Evolutionary conservation across 2,329 filamentous ascomycete species (phyloP).

Genomic region (Shiraia sp.): DNA sequence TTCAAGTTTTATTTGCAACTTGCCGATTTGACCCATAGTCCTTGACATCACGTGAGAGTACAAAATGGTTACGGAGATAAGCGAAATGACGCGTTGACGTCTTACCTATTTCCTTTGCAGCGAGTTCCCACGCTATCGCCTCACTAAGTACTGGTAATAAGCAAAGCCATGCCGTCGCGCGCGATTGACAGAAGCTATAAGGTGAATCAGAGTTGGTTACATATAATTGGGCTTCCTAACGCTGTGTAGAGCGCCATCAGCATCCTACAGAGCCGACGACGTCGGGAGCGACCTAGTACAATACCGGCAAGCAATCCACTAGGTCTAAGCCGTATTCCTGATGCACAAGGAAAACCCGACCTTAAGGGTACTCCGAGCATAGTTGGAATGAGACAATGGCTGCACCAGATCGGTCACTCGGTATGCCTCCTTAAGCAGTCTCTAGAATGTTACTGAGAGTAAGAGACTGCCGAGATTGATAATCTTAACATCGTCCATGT

Average conservation of each 20-base stretch:
- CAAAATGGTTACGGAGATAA: no score
- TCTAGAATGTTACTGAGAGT: constrained; percentile 4
- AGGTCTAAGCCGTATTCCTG: background rate
- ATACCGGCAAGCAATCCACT: background rate
- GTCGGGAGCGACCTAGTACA: constrained; percentile 3
- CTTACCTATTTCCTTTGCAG: no score
- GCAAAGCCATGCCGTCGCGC: constrained; percentile 5
- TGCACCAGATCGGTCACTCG: constrained; percentile 14
- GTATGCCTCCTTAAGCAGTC: constrained; percentile 4
- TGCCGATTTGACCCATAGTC: no score
- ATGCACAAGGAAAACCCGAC: constrained; percentile 6
- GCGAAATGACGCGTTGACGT: no score
- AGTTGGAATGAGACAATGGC: constrained; percentile 17
- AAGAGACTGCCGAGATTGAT: constrained; percentile 10
- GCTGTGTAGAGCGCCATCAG: constrained; percentile 8
- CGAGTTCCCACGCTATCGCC: no score
- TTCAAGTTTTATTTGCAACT: no score
- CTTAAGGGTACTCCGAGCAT: constrained; percentile 14
- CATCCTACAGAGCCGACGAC: constrained; percentile 10
- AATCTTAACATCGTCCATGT: constrained; percentile 66
- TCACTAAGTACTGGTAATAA: constrained; percentile 3
- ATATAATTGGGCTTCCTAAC: constrained; percentile 3
- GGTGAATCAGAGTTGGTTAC: constrained; percentile 2
- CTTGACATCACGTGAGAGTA: no score
- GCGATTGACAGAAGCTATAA: constrained; percentile 11